Evolutionary conservation across 441 rosid species (phyloP).

Genomic region (Adansonia madagascariensis): DNA sequence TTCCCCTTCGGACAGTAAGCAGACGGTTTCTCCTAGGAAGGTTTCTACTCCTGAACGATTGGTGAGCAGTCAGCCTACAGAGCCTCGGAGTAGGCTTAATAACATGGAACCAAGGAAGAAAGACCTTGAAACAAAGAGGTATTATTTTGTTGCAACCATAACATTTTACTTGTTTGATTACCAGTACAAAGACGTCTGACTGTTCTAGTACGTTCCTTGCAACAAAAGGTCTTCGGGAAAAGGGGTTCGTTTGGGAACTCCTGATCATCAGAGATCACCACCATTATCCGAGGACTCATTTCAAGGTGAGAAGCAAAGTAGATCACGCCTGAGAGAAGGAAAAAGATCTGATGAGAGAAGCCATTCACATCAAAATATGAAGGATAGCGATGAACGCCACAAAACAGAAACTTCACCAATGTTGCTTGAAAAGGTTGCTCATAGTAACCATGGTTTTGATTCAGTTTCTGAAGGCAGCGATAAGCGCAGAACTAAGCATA

Average conservation of each 20-base stretch:
- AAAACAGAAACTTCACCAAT: constrained; percentile 38
- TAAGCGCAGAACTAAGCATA: constrained; percentile 43
- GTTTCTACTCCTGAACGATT: constrained; percentile 37
- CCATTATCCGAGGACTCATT: constrained; percentile 39
- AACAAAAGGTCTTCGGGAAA: constrained; percentile 58
- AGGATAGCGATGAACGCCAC: constrained; percentile 36
- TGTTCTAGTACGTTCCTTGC: constrained; percentile 34
- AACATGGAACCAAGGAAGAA: constrained; percentile 35
- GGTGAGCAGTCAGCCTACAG: constrained; percentile 31
- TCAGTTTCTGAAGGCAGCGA: constrained; percentile 55
- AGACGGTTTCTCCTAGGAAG: constrained; percentile 39
- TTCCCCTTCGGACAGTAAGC: constrained; percentile 43
- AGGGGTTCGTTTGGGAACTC: constrained; percentile 37
- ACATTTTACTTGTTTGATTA: constrained; percentile 19
- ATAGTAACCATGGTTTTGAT: constrained; percentile 45
- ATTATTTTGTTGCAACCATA: constrained; percentile 20
- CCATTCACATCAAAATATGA: constrained; percentile 33
- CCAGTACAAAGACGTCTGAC: constrained; percentile 7
- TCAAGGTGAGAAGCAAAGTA: constrained; percentile 30
- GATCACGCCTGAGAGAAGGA: constrained; percentile 33
- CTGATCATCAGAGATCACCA: constrained; percentile 50
- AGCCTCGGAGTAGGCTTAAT: constrained; percentile 33
- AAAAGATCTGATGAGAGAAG: constrained; percentile 48
- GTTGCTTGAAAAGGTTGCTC: constrained; percentile 46
- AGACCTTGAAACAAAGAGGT: constrained; percentile 61